Evolutionary conservation across 73 alveolate species (phyloP).

Genomic region (Symbiodinium pilosum): DNA sequence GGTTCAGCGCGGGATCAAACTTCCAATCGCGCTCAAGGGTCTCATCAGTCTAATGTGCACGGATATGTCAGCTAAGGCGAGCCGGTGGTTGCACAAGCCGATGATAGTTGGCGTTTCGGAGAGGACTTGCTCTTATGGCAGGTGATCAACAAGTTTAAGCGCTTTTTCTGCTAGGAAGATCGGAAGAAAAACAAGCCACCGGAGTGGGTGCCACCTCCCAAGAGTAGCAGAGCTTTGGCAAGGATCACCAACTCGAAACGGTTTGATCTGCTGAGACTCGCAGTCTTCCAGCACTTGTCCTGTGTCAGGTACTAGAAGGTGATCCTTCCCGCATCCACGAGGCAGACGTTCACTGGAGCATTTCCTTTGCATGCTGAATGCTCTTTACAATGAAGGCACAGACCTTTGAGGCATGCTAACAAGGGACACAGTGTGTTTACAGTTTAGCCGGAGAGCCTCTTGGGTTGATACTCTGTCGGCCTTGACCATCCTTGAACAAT

Average conservation of each 20-base stretch:
- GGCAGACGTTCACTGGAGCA: constrained; percentile 10
- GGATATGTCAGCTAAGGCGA: background rate
- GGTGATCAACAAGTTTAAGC: background rate
- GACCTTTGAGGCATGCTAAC: too few species aligned
- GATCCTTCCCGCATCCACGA: constrained; percentile 72
- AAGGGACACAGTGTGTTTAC: too few species aligned
- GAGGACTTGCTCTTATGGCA: background rate
- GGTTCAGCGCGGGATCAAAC: too few species aligned
- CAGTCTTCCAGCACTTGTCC: too few species aligned
- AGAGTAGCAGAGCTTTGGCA: background rate
- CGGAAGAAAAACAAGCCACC: constrained; percentile 60
- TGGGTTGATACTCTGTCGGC: too few species aligned
- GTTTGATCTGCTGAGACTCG: background rate
- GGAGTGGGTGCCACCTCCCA: constrained; percentile 34
- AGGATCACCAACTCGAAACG: background rate
- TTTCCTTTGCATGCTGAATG: background rate
- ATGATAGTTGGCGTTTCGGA: constrained; percentile 52
- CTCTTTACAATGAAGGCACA: too few species aligned
- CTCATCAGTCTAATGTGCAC: background rate
- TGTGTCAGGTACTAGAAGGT: constrained; percentile 50
- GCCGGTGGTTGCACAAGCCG: background rate
- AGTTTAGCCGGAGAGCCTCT: too few species aligned
- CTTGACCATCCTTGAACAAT: too few species aligned
- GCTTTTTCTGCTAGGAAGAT: constrained; percentile 13
- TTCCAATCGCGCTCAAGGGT: too few species aligned